Percentiles rank a stretch among this genome's conserved stretches.
Conservation (phyloP, 176 grass and related monocot genomes). For the bread wheat (Triticum aestivum) region IWGSC_CS_RefSeq_v2.1 NC_057814.1:169581005-169581504, state of each 20-base stretch:
- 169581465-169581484: no score
- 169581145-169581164: not conserved
- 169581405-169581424: no score
- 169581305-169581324: not conserved
- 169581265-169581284: not conserved
- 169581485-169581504: no score
- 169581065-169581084: slow-evolving; percentile 83
- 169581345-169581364: not conserved
- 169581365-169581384: not conserved
- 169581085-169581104: not conserved
- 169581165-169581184: not conserved
- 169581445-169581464: no score
- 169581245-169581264: no score
- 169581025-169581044: slow-evolving; percentile 83
- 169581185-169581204: not conserved
- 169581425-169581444: no score
- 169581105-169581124: not conserved
- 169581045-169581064: slow-evolving; percentile 79
- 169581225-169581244: no score
- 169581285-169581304: no score
- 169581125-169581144: not conserved
- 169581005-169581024: slow-evolving; percentile 85
- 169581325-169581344: not conserved
- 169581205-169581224: not conserved
- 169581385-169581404: no score